Evolutionary conservation across 2,329 filamentous ascomycete genomes (phyloP).

Genomic region (Shiraia sp.): DNA sequence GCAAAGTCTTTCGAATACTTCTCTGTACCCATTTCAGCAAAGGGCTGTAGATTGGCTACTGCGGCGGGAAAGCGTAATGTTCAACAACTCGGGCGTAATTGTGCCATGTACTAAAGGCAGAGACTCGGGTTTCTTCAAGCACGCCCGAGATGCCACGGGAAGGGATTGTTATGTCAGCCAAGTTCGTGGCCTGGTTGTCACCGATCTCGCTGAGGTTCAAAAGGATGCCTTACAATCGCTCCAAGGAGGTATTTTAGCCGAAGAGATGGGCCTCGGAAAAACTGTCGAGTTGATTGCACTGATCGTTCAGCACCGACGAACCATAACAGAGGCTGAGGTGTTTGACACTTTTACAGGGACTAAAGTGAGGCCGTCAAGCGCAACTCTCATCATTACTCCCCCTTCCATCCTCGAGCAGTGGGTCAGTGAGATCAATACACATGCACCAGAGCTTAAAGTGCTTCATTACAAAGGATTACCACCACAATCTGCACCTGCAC

Average conservation of each 20-base stretch:
- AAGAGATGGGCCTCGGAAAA: constrained; percentile 85
- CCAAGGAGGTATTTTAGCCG: constrained; percentile 69
- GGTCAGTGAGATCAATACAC: constrained; percentile 61
- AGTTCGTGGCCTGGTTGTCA: constrained; percentile 63
- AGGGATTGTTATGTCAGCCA: constrained; percentile 61
- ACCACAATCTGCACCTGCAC: constrained; percentile 28
- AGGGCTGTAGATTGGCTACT: constrained; percentile 73
- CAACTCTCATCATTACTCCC: constrained; percentile 67
- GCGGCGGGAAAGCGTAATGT: constrained; percentile 64
- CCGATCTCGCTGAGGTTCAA: constrained; percentile 53
- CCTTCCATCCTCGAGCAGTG: constrained; percentile 65
- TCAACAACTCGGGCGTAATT: constrained; percentile 29
- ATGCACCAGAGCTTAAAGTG: constrained; percentile 61
- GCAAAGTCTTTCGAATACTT: constrained; percentile 41
- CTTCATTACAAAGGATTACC: constrained; percentile 60
- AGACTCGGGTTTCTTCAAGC: constrained; percentile 52
- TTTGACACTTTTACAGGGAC: constrained; percentile 49
- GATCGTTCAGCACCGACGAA: constrained; percentile 64
- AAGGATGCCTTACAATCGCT: constrained; percentile 43
- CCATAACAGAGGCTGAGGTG: constrained; percentile 14
- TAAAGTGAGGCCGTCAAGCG: constrained; percentile 55
- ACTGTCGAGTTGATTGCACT: constrained; percentile 76
- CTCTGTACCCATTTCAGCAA: constrained; percentile 73
- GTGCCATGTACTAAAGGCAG: constrained; percentile 10
- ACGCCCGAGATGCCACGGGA: constrained; percentile 52